Evolutionary conservation across 1,284 basidiomycete species (phyloP).

Genomic region (Cryptococcus sp.): DNA sequence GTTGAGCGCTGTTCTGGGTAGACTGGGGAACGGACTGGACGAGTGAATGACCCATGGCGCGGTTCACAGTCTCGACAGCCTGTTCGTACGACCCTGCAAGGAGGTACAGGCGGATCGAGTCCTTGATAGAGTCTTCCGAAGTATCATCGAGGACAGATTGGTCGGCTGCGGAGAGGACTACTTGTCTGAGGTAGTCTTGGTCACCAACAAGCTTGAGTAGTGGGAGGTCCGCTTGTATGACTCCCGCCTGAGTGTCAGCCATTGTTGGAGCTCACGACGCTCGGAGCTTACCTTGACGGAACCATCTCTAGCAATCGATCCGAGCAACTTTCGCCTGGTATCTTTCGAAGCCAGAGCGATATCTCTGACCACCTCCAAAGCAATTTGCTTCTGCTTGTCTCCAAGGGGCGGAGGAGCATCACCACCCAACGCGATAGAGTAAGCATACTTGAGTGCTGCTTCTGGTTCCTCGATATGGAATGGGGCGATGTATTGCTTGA

Average conservation of each 20-base stretch:
- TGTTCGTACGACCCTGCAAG: slow-evolving; percentile 86
- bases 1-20: slow-evolving; percentile 8
- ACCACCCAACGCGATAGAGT: slow-evolving; percentile 75
- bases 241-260: slow-evolving; percentile 60
- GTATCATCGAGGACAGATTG: slow-evolving; percentile 65
- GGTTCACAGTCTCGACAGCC: slow-evolving; percentile 82
- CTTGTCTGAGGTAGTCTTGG: slow-evolving; percentile 72
- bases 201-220: slow-evolving; percentile 70
- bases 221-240: slow-evolving; percentile 76
- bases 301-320: slow-evolving; percentile 83
- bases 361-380: slow-evolving; percentile 81
- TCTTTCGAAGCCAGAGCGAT: slow-evolving; percentile 78
- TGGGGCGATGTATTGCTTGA: slow-evolving; percentile 88
- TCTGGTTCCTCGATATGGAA: slow-evolving; percentile 88
- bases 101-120: slow-evolving; percentile 94
- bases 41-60: slow-evolving; percentile 81
- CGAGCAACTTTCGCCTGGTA: slow-evolving; percentile 77
- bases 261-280: not conserved
- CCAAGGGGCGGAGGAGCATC: slow-evolving; percentile 63
- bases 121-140: slow-evolving; percentile 84
- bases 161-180: slow-evolving; percentile 75
- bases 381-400: slow-evolving; percentile 74
- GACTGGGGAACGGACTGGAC: slow-evolving; percentile 53
- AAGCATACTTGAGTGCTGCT: slow-evolving; percentile 93
- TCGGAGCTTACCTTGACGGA: slow-evolving; percentile 67